Conservation (phyloP, 208 protist genomes). For the Crithidia acanthocephali region DNA sequence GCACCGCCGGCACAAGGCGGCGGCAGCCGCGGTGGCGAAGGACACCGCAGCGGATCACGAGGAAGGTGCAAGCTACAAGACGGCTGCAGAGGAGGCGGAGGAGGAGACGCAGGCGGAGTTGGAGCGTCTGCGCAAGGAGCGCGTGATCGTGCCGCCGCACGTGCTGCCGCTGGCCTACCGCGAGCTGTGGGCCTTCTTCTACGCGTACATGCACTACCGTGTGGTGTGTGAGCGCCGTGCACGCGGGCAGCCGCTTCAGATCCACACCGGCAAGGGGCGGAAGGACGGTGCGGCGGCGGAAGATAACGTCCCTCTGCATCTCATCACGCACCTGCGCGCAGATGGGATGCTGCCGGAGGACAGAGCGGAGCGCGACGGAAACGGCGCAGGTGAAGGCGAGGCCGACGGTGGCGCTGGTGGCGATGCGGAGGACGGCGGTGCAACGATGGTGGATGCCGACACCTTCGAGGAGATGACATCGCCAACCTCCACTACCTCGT, state of each 20-base stretch:
- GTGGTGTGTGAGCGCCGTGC: constrained; percentile 9
- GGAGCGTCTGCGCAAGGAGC: constrained; percentile 18
- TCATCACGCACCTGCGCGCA: constrained; percentile 40
- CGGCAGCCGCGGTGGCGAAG: not conserved
- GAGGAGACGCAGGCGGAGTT: constrained; percentile 5
- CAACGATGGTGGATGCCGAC: constrained; percentile 2
- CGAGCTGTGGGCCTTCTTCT: constrained; percentile 69
- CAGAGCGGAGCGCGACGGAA: not conserved
- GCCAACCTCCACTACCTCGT: constrained; percentile 12
- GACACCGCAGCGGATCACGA: not conserved
- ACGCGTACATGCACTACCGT: constrained; percentile 49
- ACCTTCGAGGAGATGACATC: constrained; percentile 17
- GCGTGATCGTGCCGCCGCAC: constrained; percentile 25
- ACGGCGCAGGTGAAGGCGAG: too few species aligned
- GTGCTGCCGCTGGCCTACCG: constrained; percentile 29
- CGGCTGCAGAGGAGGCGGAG: constrained; percentile 9
- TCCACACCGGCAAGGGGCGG: not conserved
- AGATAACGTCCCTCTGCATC: constrained; percentile 13
- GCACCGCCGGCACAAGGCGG: not conserved
- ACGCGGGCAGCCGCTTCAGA: not conserved
- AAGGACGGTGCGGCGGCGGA: not conserved
- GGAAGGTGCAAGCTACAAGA: not conserved
- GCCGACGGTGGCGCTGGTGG: not conserved
- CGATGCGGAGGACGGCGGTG: not conserved
- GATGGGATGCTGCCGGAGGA: constrained; percentile 34